These are phyloP conservation scores for Grigorovia yakushimaensis DNA, from an alignment of 805 yeast genomes.

Conservation along the genomic window DNA sequence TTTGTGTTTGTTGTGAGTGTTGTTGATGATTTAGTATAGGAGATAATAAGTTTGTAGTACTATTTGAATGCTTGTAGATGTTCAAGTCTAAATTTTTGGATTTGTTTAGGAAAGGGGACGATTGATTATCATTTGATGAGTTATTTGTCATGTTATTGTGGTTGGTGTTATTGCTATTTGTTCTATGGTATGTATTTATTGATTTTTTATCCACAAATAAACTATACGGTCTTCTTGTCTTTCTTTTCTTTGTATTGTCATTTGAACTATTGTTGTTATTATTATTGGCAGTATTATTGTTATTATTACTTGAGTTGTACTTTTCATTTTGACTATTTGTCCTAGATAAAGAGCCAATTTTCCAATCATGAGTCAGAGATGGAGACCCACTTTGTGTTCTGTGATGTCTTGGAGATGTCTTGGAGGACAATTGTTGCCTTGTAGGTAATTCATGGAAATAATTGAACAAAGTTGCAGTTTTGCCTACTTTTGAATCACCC, in stretches of 20 bases:
- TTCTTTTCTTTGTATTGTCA: background rate
- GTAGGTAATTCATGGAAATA: conserved; percentile 33
- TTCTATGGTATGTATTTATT: background rate
- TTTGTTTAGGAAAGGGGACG: background rate
- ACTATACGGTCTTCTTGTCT: background rate
- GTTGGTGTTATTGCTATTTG: background rate
- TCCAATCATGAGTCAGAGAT: background rate
- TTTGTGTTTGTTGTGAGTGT: too few relatives aligned
- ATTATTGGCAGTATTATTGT: background rate
- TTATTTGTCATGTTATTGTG: background rate
- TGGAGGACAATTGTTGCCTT: conserved; percentile 8
- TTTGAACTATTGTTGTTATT: background rate
- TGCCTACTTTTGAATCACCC: conserved; percentile 42
- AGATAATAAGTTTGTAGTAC: background rate
- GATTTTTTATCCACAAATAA: background rate
- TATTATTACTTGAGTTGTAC: background rate
- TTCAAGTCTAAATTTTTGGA: background rate
- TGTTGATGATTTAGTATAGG: too few relatives aligned
- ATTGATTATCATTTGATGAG: background rate
- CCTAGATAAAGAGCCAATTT: background rate
- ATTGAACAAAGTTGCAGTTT: conserved; percentile 36
- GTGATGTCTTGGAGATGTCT: background rate
- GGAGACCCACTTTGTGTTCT: background rate
- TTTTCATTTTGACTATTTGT: background rate
- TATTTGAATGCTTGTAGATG: background rate